A percentile compares a stretch with the other conserved stretches of the same genome.
phyloP scores from a whole-genome alignment of 2,329 filamentous ascomycete species.

The Cadophora sp. region DNA sequence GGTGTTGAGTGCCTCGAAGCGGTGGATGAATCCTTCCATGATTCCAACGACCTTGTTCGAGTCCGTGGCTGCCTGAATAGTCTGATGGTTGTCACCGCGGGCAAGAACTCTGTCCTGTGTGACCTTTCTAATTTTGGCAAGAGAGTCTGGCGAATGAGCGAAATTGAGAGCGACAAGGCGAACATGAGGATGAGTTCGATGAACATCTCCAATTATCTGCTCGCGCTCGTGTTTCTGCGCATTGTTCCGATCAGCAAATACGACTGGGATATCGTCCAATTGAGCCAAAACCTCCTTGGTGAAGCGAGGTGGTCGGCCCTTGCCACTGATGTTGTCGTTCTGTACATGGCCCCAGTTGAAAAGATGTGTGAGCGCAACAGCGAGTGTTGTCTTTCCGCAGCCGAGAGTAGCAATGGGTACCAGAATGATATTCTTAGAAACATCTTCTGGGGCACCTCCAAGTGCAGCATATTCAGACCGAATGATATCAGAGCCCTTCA shows the following conservation, averaged over 20 bases:
- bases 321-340: conserved; percentile 92
- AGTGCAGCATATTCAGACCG: conserved; percentile 68
- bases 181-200: conserved; percentile 64
- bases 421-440: conserved; percentile 76
- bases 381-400: conserved; percentile 95
- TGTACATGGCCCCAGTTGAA: conserved; percentile 94
- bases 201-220: conserved; percentile 84
- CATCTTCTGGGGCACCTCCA: conserved; percentile 57
- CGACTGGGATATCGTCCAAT: conserved; percentile 70
- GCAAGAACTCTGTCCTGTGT: conserved; percentile 81
- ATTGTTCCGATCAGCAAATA: conserved; percentile 94
- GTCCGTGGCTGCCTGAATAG: conserved; percentile 84
- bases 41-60: conserved; percentile 80
- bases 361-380: conserved; percentile 78
- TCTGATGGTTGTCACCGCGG: conserved; percentile 96
- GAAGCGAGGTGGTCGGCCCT: conserved; percentile 79
- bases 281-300: conserved; percentile 71
- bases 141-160: conserved; percentile 72
- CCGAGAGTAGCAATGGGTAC: conserved; percentile 92
- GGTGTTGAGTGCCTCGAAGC: conserved; percentile 80
- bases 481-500: conserved; percentile 90
- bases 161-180: conserved; percentile 88
- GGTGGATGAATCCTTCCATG: conserved; percentile 91
- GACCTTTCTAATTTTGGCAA: conserved; percentile 74
- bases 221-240: conserved; percentile 86